phyloP scores from a whole-genome alignment of 805 yeast species.

The Yarrowia sp. region DNA sequence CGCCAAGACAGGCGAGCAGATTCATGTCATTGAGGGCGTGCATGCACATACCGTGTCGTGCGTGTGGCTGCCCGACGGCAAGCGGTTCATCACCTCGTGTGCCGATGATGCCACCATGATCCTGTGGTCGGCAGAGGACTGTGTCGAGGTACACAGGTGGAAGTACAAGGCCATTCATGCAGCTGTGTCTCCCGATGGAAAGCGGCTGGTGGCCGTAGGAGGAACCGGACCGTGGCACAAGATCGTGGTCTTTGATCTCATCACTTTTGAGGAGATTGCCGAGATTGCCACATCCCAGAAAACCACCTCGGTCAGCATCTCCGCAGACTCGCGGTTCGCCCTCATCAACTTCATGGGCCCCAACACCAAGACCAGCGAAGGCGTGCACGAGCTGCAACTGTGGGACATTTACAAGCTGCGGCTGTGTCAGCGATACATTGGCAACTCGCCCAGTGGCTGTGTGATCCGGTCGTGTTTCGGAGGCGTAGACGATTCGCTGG shows the following conservation, averaged over 20 bases:
- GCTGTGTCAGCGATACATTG: constrained; percentile 61
- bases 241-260: constrained; percentile 57
- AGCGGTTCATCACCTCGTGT: constrained; percentile 65
- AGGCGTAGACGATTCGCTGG: constrained; percentile 62
- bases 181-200: constrained; percentile 63
- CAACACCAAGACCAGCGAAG: neutral
- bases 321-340: constrained; percentile 54
- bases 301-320: constrained; percentile 62
- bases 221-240: constrained; percentile 48
- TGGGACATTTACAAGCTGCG: constrained; percentile 69
- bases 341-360: constrained; percentile 45
- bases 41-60: constrained; percentile 47
- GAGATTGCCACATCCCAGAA: constrained; percentile 54
- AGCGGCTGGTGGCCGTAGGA: constrained; percentile 59
- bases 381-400: constrained; percentile 53
- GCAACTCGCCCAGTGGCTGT: constrained; percentile 67
- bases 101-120: constrained; percentile 46
- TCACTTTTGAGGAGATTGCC: constrained; percentile 44
- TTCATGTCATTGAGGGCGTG: constrained; percentile 30
- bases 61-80: constrained; percentile 64
- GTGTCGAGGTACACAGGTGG: constrained; percentile 38
- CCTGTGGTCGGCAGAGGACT: constrained; percentile 44
- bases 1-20: constrained; percentile 43
- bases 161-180: constrained; percentile 61
- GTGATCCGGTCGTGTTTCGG: constrained; percentile 79